phyloP scores from a whole-genome alignment of 106 monocot genomes.

The Acorus calamus region DNA sequence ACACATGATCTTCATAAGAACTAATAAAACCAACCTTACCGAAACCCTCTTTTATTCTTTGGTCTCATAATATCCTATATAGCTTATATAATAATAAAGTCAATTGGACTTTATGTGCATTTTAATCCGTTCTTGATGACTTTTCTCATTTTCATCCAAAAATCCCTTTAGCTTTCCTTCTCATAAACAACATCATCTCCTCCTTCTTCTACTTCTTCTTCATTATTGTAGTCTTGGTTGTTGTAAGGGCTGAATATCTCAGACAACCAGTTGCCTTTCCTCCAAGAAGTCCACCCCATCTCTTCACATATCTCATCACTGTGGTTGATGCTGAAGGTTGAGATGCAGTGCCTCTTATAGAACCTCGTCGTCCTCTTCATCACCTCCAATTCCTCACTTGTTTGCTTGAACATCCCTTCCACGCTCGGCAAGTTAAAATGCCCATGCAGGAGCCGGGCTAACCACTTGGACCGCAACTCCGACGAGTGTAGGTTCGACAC shows the following conservation, averaged over 20 bases:
- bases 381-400: slow-evolving; percentile 39
- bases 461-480: slow-evolving; percentile 74
- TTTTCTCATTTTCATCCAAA: too few relatives aligned
- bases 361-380: slow-evolving; percentile 76
- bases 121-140: too few relatives aligned
- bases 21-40: too few relatives aligned
- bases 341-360: slow-evolving; percentile 85
- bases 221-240: slow-evolving; percentile 66
- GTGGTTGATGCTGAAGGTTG: slow-evolving; percentile 88
- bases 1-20: too few relatives aligned
- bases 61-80: too few relatives aligned
- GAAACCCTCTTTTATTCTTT: too few relatives aligned
- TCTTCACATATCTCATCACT: slow-evolving; percentile 82
- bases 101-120: too few relatives aligned
- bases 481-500: slow-evolving; percentile 88
- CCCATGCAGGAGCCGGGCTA: slow-evolving; percentile 49
- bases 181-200: background rate
- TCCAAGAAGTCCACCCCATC: slow-evolving; percentile 65
- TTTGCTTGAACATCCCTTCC: slow-evolving; percentile 43
- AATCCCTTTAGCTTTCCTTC: too few relatives aligned
- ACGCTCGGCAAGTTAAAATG: slow-evolving; percentile 47
- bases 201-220: slow-evolving; percentile 7
- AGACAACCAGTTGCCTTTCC: slow-evolving; percentile 57
- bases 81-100: too few relatives aligned
- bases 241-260: slow-evolving; percentile 69